Conservation (phyloP, 2,329 filamentous ascomycete genomes). For the Colletotrichum tamarilloi region DNA sequence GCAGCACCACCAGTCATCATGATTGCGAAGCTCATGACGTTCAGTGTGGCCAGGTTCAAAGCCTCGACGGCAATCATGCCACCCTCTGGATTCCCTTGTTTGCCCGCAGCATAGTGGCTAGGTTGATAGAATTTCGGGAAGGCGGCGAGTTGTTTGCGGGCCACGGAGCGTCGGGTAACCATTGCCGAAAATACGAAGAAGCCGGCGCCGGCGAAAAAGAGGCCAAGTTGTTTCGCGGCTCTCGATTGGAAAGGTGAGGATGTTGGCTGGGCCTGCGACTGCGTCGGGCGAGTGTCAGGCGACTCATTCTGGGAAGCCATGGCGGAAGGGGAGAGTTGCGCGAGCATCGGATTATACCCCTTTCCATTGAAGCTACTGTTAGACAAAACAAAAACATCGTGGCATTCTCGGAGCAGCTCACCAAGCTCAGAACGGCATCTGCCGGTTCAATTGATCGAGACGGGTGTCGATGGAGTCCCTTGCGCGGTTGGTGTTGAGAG, state of each 20-base stretch:
- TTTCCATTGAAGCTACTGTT: constrained; percentile 5
- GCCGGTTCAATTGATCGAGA: constrained; percentile 17
- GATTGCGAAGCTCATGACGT: constrained; percentile 81
- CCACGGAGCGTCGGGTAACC: constrained; percentile 77
- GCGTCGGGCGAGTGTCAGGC: constrained; percentile 24
- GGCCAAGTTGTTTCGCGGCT: constrained; percentile 64
- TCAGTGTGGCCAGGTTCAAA: constrained; percentile 86
- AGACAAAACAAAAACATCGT: constrained; percentile 20
- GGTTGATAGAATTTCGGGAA: constrained; percentile 79
- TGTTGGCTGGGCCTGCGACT: constrained; percentile 35
- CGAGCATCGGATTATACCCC: constrained; percentile 32
- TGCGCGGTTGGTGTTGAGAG: constrained; percentile 12
- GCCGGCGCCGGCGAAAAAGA: constrained; percentile 80
- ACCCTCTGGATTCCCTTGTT: constrained; percentile 66
- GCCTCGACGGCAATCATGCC: constrained; percentile 83
- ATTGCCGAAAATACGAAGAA: constrained; percentile 80
- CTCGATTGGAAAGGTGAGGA: constrained; percentile 29
- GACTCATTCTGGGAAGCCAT: constrained; percentile 34
- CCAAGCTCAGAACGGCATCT: constrained; percentile 16
- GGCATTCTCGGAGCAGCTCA: constrained; percentile 20
- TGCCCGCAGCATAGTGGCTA: constrained; percentile 58
- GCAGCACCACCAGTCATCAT: constrained; percentile 78
- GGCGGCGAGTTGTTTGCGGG: constrained; percentile 69
- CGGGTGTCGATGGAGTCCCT: constrained; percentile 15
- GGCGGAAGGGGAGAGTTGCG: constrained; percentile 25